Conservation (phyloP, 73 alveolate species). For the Paramecium primaurelia region DNA sequence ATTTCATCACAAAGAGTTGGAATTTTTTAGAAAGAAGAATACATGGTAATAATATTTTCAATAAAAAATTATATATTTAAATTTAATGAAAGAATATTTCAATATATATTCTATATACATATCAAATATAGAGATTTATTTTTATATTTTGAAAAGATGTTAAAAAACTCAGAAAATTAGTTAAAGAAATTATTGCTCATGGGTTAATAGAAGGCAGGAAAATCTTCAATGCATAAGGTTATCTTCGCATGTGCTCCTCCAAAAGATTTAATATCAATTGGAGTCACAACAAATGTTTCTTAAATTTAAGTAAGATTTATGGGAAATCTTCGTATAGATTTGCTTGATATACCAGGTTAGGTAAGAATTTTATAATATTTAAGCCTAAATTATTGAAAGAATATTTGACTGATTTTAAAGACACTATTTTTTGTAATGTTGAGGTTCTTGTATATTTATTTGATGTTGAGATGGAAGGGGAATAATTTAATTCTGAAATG, state of each 20-base stretch:
- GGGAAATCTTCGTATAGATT: constrained; percentile 86
- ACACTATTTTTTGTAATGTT: constrained; percentile 87
- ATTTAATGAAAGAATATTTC: not conserved
- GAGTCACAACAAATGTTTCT: constrained; percentile 81
- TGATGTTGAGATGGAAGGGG: constrained; percentile 81
- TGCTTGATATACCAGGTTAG: constrained; percentile 95
- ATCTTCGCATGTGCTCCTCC: constrained; percentile 93
- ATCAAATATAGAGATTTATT: not conserved
- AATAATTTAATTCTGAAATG: constrained; percentile 56
- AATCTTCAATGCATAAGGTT: constrained; percentile 92
- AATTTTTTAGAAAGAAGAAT: no score
- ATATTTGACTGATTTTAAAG: constrained; percentile 84
- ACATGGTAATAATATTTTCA: not conserved
- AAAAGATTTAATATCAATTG: constrained; percentile 84
- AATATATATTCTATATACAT: not conserved
- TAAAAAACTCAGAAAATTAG: not conserved
- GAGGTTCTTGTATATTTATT: constrained; percentile 90
- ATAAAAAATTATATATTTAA: not conserved
- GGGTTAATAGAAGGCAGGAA: constrained; percentile 95
- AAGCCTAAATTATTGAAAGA: constrained; percentile 81
- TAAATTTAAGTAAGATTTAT: constrained; percentile 82
- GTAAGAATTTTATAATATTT: not conserved
- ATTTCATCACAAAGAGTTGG: not conserved
- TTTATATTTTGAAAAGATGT: not conserved
- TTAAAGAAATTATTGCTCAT: constrained; percentile 76